These are phyloP conservation scores for Astrocystis sublimbata DNA, from an alignment of 495 filamentous ascomycete genomes.

Conservation along the genomic window DNA sequence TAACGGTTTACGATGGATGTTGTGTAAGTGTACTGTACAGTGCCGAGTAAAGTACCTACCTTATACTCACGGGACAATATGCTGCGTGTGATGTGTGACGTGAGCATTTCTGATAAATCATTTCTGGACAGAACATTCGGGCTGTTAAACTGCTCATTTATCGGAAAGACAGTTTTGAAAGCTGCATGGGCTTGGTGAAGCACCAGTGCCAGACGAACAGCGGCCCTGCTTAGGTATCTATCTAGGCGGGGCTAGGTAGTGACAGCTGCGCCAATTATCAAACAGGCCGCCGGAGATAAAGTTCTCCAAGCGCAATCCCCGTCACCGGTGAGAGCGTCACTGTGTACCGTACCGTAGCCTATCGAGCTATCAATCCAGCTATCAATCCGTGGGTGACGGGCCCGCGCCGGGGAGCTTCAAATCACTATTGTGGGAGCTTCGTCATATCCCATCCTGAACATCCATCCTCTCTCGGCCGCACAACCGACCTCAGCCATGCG, in stretches of 20 bases:
- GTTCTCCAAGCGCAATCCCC: not conserved
- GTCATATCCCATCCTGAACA: not conserved
- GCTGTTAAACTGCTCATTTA: no score
- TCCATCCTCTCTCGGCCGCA: not conserved
- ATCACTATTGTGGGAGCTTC: constrained; percentile 7
- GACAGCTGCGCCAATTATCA: not conserved
- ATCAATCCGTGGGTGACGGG: constrained; percentile 11
- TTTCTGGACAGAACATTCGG: no score
- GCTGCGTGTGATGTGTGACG: no score
- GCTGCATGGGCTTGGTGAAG: no score
- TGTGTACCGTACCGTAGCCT: no score
- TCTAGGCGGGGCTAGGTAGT: not conserved
- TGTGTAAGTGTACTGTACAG: no score
- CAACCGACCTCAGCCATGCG: constrained; percentile 29
- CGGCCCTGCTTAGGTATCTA: not conserved
- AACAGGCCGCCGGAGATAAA: constrained; percentile 11
- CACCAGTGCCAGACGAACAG: not conserved
- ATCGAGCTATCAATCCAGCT: not conserved
- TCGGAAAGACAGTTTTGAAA: no score
- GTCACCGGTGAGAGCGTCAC: no score
- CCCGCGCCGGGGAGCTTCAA: constrained; percentile 16
- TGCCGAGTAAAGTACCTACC: no score
- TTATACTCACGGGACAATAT: no score
- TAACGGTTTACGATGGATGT: no score
- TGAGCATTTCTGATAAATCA: no score